These are phyloP conservation scores for Chalciporus sp. DNA, from an alignment of 1,284 basidiomycete genomes.

Conservation along the genomic window DNA sequence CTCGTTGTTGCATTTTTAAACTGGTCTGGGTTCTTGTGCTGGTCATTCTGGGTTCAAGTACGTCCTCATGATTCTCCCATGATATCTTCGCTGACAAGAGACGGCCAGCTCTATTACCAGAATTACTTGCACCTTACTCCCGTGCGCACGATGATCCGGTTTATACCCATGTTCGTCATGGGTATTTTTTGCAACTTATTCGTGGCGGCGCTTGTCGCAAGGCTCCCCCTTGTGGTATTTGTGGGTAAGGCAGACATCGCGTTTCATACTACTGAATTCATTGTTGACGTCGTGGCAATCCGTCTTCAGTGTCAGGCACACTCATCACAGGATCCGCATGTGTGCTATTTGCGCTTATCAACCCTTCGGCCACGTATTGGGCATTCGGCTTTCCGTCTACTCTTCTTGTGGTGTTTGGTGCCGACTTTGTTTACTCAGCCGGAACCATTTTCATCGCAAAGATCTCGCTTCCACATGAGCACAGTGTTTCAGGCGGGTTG, in stretches of 20 bases:
- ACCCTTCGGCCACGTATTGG: conserved; percentile 70
- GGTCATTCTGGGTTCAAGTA: conserved; percentile 54
- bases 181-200: conserved; percentile 73
- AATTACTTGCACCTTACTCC: conserved; percentile 56
- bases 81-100: conserved; percentile 8
- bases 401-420: conserved; percentile 72
- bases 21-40: conserved; percentile 59
- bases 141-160: conserved; percentile 72
- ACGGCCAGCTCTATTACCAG: conserved; percentile 65
- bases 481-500: conserved; percentile 76
- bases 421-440: conserved; percentile 77
- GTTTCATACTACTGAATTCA: neutral
- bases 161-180: conserved; percentile 76
- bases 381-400: conserved; percentile 80
- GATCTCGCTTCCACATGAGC: conserved; percentile 72
- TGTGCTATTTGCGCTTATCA: conserved; percentile 74
- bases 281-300: neutral
- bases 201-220: conserved; percentile 62
- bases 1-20: conserved; percentile 63
- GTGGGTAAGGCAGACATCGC: conserved; percentile 44
- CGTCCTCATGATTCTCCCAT: conserved; percentile 1
- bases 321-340: conserved; percentile 64
- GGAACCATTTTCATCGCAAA: conserved; percentile 79
- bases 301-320: conserved; percentile 51
- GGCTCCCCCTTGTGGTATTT: conserved; percentile 56